Evolutionary conservation across 164 flowering plant species (phyloP).

Genomic region (Piper longum): DNA sequence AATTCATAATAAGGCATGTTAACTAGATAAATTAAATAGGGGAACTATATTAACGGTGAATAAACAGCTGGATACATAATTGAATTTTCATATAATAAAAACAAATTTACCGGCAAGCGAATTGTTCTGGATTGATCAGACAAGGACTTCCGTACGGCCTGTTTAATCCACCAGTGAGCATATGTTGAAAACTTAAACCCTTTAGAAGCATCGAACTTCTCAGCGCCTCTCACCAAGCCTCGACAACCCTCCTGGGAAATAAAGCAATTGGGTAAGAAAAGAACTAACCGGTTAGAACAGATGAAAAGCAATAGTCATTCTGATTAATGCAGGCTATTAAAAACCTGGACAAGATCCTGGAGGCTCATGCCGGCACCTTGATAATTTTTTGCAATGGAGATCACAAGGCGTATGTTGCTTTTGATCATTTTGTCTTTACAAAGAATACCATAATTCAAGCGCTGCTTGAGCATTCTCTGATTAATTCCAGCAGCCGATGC

Average conservation of each 20-base stretch:
- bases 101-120: slow-evolving; percentile 59
- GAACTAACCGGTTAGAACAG: neutral
- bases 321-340: neutral
- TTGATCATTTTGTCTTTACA: slow-evolving; percentile 92
- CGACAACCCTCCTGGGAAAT: slow-evolving; percentile 75
- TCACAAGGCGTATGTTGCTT: slow-evolving; percentile 87
- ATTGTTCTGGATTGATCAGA: slow-evolving; percentile 81
- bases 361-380: slow-evolving; percentile 81
- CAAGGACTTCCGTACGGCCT: slow-evolving; percentile 73
- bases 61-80: neutral
- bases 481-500: slow-evolving; percentile 81
- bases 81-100: neutral
- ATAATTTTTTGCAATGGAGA: slow-evolving; percentile 90
- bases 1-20: too few species aligned
- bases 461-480: slow-evolving; percentile 56
- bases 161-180: slow-evolving; percentile 99
- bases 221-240: slow-evolving; percentile 79
- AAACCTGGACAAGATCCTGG: slow-evolving; percentile 92
- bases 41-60: neutral
- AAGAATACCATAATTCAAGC: slow-evolving; percentile 45
- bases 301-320: neutral
- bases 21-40: neutral
- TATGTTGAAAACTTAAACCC: slow-evolving; percentile 97
- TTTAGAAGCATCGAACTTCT: slow-evolving; percentile 87
- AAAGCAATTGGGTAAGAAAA: neutral